Percentiles rank a stretch among this genome's conserved stretches.
Conservation (phyloP, 768 basidiomycete species). For the Nevesoporus exiguus region DNA sequence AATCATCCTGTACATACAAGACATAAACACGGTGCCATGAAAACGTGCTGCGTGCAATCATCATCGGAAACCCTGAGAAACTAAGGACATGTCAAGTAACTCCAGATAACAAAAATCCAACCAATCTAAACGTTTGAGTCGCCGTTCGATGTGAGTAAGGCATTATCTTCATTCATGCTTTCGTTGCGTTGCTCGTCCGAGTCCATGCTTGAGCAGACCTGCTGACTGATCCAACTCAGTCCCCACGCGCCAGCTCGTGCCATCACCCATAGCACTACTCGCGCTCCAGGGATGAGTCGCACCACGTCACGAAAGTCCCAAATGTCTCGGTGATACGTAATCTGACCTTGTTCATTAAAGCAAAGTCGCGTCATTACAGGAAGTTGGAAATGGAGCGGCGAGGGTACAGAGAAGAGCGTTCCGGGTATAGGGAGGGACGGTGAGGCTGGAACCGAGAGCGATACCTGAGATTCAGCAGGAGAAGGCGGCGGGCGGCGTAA, state of each 20-base stretch:
- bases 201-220: conserved; percentile 9
- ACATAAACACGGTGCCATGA: conserved; percentile 1
- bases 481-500: conserved; percentile 30
- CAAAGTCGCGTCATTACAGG: conserved; percentile 68
- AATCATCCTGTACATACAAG: conserved; percentile 10
- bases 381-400: conserved; percentile 71
- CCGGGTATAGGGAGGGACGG: conserved; percentile 57
- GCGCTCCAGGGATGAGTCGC: conserved; percentile 66
- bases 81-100: not conserved
- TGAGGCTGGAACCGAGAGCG: conserved; percentile 30
- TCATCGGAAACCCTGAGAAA: not conserved
- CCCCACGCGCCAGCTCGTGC: conserved; percentile 59
- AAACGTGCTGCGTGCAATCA: not conserved
- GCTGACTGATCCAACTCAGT: conserved; percentile 39
- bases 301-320: conserved; percentile 81
- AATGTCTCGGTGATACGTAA: conserved; percentile 75
- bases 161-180: conserved; percentile 2
- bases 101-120: not conserved
- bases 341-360: conserved; percentile 80
- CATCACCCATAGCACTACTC: conserved; percentile 65
- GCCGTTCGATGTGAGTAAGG: conserved; percentile 12
- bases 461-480: conserved; percentile 27
- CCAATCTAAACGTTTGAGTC: conserved; percentile 11
- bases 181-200: conserved; percentile 1
- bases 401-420: conserved; percentile 55